Base-by-base conservation (phyloP, 768 basidiomycete species). In the Mycena alexandri region DNA sequence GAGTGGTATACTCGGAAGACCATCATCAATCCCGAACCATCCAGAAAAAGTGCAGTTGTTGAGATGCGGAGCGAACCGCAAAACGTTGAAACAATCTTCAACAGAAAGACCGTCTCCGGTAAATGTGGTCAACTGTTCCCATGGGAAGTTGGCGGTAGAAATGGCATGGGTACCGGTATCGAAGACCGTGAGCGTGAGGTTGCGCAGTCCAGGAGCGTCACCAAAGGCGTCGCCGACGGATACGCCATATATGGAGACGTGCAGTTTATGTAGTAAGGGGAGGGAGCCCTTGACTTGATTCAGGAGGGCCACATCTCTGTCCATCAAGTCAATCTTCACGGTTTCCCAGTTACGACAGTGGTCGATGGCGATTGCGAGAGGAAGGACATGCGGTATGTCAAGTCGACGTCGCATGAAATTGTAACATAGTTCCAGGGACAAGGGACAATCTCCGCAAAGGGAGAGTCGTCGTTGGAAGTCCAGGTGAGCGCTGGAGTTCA, bases 341-440 rank as follows among this genome's bases (percentile, higher is more conserved):
- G 54, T 24, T 43, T 56, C 41, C 54, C 54, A 43, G 6, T 43
- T 41, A 29, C 41, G 41, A 56, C 54, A 56, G 41, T 56, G 41
- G 16, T 14, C 38, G 22, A 5, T 29, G 54, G 41, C 41, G 16
- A 56, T 41, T 43, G 41, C 54, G 22, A 42, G 54, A 42, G 41
- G 54, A 41, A 12, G 14, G 11, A n/a, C 2, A 42, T 36, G 7
- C 13, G 22, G 42, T 25, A 22, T 56, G 38, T 14, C 38, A 43
- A 42, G 54, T 42, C 54, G 54, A 38, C 38, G 10, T 14, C 14
- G 34, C 7, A 38, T 43, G 33, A 43, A 43, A 29, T 11, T 22
- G 13, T 29, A 56, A 43, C 22, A 56, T 16, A 56, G 41, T 25
- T 56, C 24, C 21, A 56, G 42, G 22, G 54, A 56, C 11, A 56